These are phyloP conservation scores for Lonicera japonica DNA, from an alignment of 129 eudicot species.

Conservation along the genomic window DNA sequence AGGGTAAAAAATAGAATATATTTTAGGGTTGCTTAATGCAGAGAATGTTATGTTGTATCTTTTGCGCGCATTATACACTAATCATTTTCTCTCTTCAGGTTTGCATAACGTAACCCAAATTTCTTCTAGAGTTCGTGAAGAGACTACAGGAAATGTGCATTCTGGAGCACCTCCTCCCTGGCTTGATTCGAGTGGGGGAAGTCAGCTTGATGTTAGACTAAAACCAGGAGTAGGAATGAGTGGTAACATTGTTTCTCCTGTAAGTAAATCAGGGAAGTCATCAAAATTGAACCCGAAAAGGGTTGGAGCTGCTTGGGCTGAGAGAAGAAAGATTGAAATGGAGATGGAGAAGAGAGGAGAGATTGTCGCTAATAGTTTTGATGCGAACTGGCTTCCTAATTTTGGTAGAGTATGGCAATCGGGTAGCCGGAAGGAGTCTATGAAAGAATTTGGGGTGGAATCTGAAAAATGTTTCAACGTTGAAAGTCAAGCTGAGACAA, in stretches of 20 bases:
- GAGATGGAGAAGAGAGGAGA: slow-evolving; percentile 80
- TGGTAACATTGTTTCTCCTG: too few species aligned
- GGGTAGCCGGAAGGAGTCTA: slow-evolving; percentile 85
- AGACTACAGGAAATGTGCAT: slow-evolving; percentile 65
- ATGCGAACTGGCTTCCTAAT: slow-evolving; percentile 90
- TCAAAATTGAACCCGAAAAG: slow-evolving; percentile 80
- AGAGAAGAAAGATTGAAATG: slow-evolving; percentile 80
- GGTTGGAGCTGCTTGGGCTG: slow-evolving; percentile 99
- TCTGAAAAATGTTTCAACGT: slow-evolving; percentile 15
- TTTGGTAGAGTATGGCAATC: slow-evolving; percentile 99
- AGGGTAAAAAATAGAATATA: neutral
- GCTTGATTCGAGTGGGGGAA: slow-evolving; percentile 39
- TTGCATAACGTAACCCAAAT: slow-evolving; percentile 44
- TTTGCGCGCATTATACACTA: neutral
- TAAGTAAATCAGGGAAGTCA: slow-evolving; percentile 30
- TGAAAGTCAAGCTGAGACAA: slow-evolving; percentile 38
- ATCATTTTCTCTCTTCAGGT: slow-evolving; percentile 29
- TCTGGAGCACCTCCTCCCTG: slow-evolving; percentile 97
- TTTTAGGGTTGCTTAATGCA: neutral
- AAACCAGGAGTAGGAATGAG: slow-evolving; percentile 18
- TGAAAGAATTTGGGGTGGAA: slow-evolving; percentile 66
- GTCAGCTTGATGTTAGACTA: slow-evolving; percentile 8
- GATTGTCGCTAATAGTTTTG: slow-evolving; percentile 30
- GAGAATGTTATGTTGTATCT: neutral
- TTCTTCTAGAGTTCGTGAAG: slow-evolving; percentile 24